These are phyloP conservation scores for Penicillium turbatum DNA, from an alignment of 495 filamentous ascomycete genomes.

Conservation along the genomic window DNA sequence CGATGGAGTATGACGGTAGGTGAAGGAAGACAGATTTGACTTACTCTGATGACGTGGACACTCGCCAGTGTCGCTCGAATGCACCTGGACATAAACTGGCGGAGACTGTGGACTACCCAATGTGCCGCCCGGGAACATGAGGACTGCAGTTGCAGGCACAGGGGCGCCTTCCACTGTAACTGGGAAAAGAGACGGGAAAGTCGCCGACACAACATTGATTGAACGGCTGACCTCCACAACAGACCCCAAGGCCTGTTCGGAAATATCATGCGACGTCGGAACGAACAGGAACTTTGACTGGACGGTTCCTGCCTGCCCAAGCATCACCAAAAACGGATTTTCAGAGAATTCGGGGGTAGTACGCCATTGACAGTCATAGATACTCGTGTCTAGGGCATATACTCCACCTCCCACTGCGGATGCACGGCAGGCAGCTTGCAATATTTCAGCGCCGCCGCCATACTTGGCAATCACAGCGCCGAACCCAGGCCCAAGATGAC, in stretches of 20 bases:
- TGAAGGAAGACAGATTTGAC: constrained; percentile 39
- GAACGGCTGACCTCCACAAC: constrained; percentile 36
- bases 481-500: constrained; percentile 80
- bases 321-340: constrained; percentile 39
- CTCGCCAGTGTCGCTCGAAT: constrained; percentile 84
- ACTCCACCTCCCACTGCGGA: constrained; percentile 87
- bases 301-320: constrained; percentile 59
- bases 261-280: constrained; percentile 38
- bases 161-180: constrained; percentile 67
- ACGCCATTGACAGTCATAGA: constrained; percentile 37
- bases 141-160: constrained; percentile 65
- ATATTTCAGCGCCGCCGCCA: constrained; percentile 87
- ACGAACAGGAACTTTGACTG: constrained; percentile 55
- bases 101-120: constrained; percentile 35
- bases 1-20: constrained; percentile 19
- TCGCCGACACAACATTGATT: constrained; percentile 66
- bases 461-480: constrained; percentile 84
- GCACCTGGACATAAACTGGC: constrained; percentile 69
- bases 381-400: constrained; percentile 74
- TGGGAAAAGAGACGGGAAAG: constrained; percentile 64
- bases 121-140: constrained; percentile 61
- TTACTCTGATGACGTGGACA: constrained; percentile 85
- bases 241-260: constrained; percentile 7
- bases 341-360: constrained; percentile 5
- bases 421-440: constrained; percentile 88